Conservation (phyloP, 345 rosid species). For the Lepidium sativum region DNA sequence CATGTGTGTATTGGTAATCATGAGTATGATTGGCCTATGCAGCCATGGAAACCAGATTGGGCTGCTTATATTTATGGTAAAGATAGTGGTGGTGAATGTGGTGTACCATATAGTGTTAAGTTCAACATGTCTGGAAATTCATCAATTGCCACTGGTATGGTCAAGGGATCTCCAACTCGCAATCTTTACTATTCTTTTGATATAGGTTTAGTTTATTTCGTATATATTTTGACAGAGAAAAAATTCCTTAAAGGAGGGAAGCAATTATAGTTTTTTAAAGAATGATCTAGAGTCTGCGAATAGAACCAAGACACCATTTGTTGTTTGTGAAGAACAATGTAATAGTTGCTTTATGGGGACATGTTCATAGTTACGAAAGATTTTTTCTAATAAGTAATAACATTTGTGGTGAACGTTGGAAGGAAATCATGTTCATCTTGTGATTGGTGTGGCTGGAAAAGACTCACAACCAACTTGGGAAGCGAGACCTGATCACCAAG, state of each 20-base stretch:
- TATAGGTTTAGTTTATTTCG: conserved; percentile 63
- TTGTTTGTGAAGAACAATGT: conserved; percentile 59
- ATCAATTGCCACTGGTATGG: conserved; percentile 58
- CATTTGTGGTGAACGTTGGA: conserved; percentile 52
- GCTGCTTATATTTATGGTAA: conserved; percentile 43
- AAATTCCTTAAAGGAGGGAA: conserved; percentile 69
- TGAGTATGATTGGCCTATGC: conserved; percentile 87
- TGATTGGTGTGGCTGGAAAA: conserved; percentile 96
- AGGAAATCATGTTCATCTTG: conserved; percentile 70
- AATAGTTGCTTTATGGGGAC: conserved; percentile 89
- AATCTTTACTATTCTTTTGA: conserved; percentile 85
- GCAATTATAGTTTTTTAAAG: conserved; percentile 64
- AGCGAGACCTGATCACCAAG: conserved; percentile 62
- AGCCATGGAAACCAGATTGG: conserved; percentile 95
- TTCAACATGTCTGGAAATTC: conserved; percentile 95
- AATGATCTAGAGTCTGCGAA: conserved; percentile 71
- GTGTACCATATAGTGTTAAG: conserved; percentile 83
- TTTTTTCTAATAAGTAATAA: conserved; percentile 81
- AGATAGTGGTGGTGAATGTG: conserved; percentile 95
- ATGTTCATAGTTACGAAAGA: conserved; percentile 88
- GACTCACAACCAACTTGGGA: conserved; percentile 86
- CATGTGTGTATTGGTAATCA: conserved; percentile 96
- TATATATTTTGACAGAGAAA: conserved; percentile 81
- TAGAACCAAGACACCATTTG: conserved; percentile 67
- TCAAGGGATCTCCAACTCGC: conserved; percentile 47